Percentiles rank a stretch among this genome's conserved stretches.
These are phyloP conservation scores for Pisolithus thermaeus DNA, from an alignment of 1,284 basidiomycete genomes.

Conservation along the genomic window DNA sequence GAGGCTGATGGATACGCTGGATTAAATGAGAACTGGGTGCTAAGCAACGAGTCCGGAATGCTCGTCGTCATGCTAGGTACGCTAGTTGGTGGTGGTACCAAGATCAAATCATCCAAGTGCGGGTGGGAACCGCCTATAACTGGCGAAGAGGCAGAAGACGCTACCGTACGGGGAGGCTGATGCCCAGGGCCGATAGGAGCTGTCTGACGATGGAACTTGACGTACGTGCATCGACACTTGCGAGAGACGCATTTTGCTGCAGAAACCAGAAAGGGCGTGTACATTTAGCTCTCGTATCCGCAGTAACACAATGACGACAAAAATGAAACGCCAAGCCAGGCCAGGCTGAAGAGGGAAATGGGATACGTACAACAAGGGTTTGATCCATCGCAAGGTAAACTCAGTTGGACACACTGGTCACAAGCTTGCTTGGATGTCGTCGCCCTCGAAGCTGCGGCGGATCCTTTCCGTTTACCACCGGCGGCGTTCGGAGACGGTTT, in stretches of 20 bases:
- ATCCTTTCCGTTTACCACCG: conserved; percentile 44
- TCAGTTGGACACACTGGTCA: conserved; percentile 80
- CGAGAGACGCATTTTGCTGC: conserved; percentile 74
- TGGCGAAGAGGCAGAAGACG: conserved; percentile 20
- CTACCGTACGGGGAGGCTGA: conserved; percentile 30
- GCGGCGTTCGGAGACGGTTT: conserved; percentile 44
- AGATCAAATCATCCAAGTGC: conserved; percentile 33
- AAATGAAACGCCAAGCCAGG: conserved; percentile 2
- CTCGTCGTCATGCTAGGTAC: conserved; percentile 20
- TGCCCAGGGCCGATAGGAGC: conserved; percentile 70
- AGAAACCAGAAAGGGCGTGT: background rate
- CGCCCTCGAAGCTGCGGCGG: conserved; percentile 57
- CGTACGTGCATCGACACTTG: conserved; percentile 74
- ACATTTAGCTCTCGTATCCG: background rate
- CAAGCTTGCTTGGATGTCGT: conserved; percentile 78
- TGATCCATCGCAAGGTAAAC: conserved; percentile 74
- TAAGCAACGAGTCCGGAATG: conserved; percentile 28
- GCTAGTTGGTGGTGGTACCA: conserved; percentile 27
- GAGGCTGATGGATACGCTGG: conserved; percentile 17
- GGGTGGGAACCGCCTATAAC: conserved; percentile 7
- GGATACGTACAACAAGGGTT: conserved; percentile 67
- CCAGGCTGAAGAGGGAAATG: background rate
- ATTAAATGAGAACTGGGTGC: conserved; percentile 31
- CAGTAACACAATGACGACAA: conserved; percentile 3
- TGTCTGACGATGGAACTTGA: conserved; percentile 81